Percentiles rank a stretch among this genome's conserved stretches.
Conservation (phyloP, 2,329 filamentous ascomycete species). For the Claviceps humidiphila region DNA sequence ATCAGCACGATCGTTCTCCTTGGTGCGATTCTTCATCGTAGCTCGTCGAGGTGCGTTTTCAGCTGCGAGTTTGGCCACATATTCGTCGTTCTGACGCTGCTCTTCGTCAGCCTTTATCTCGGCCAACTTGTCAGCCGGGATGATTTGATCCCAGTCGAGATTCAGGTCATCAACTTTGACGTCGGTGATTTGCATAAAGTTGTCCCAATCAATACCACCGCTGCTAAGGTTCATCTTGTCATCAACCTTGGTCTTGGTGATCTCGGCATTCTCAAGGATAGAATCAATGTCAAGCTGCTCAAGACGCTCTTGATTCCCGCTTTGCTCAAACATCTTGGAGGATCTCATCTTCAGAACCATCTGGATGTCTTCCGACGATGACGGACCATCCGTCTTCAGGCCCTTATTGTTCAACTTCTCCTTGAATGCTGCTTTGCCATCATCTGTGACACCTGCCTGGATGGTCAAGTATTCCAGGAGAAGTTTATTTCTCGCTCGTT, state of each 20-base stretch:
- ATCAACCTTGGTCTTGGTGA: constrained; percentile 90
- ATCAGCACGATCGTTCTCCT: constrained; percentile 49
- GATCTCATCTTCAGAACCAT: constrained; percentile 93
- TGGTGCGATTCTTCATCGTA: constrained; percentile 42
- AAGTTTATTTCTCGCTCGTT: constrained; percentile 92
- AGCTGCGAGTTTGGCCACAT: constrained; percentile 68
- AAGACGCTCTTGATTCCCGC: constrained; percentile 87
- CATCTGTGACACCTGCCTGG: constrained; percentile 90
- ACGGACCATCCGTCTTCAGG: constrained; percentile 64
- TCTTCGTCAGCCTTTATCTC: constrained; percentile 84
- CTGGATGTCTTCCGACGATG: constrained; percentile 87
- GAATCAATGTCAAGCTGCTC: constrained; percentile 97
- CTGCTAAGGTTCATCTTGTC: constrained; percentile 86
- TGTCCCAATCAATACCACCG: constrained; percentile 73
- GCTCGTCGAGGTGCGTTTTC: constrained; percentile 74
- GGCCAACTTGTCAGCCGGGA: constrained; percentile 83
- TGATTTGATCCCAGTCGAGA: constrained; percentile 96
- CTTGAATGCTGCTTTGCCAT: constrained; percentile 67
- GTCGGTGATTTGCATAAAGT: constrained; percentile 95
- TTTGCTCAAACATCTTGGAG: constrained; percentile 99
- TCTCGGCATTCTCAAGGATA: constrained; percentile 89
- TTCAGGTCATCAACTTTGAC: constrained; percentile 75
- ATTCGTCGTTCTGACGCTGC: constrained; percentile 67
- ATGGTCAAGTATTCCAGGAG: constrained; percentile 96
- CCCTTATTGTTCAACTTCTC: constrained; percentile 69